Evolutionary conservation across 176 grass and related monocot species (phyloP).

Genomic region (Olyra latifolia): DNA sequence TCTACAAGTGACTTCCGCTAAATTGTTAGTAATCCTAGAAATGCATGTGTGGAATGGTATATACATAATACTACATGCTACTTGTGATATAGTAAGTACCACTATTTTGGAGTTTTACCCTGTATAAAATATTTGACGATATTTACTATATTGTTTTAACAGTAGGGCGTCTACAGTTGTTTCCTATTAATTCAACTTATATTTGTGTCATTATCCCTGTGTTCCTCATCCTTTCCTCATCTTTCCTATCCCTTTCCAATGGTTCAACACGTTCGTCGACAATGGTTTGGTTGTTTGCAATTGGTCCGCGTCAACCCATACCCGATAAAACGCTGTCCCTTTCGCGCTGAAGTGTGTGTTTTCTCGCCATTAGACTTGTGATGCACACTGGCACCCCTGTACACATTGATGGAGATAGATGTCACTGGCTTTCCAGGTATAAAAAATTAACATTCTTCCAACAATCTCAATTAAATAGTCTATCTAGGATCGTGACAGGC

Average conservation of each 20-base stretch:
- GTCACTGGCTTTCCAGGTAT: neutral
- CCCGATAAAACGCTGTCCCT: slow-evolving; percentile 21
- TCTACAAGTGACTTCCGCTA: no score
- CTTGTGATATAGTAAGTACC: no score
- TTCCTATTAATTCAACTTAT: neutral
- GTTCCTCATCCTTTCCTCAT: neutral
- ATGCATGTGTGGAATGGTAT: no score
- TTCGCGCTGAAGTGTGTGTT: neutral
- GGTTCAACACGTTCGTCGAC: slow-evolving; percentile 17
- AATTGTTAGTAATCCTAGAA: no score
- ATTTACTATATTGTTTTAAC: neutral
- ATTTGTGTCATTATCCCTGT: slow-evolving; percentile 1
- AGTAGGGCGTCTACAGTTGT: no score
- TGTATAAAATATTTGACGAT: no score
- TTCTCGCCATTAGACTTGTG: slow-evolving; percentile 20
- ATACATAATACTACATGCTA: no score
- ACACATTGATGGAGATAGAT: slow-evolving; percentile 28
- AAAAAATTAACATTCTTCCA: slow-evolving; percentile 3
- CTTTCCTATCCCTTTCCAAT: neutral
- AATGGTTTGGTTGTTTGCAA: slow-evolving; percentile 14
- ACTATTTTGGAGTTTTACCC: no score
- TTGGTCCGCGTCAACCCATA: slow-evolving; percentile 36
- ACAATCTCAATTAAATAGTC: neutral
- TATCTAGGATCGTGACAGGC: neutral
- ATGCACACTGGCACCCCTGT: slow-evolving; percentile 20